phyloP scores from a whole-genome alignment of 352 stramenopile genomes.

The Globisporangium nodosum region DNA sequence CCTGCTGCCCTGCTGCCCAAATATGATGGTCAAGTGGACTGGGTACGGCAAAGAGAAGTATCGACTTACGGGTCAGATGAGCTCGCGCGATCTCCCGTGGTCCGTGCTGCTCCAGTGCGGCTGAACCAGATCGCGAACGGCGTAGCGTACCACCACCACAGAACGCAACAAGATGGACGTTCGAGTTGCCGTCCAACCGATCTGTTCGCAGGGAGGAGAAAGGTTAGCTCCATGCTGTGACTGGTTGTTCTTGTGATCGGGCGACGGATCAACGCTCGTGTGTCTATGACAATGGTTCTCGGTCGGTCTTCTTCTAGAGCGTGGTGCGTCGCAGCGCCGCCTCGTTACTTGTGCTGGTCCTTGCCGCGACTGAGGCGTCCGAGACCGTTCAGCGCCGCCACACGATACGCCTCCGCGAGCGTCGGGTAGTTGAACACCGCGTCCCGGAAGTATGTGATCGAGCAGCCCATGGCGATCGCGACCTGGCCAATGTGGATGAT shows the following conservation, averaged over 20 bases:
- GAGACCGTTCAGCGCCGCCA: conserved; percentile 82
- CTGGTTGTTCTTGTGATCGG: conserved; percentile 13
- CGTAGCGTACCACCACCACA: background rate
- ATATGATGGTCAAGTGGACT: conserved; percentile 23
- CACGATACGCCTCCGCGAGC: conserved; percentile 87
- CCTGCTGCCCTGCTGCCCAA: conserved; percentile 23
- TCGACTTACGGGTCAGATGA: conserved; percentile 16
- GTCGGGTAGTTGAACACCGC: conserved; percentile 92
- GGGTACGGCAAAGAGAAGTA: conserved; percentile 16
- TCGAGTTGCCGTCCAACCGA: background rate
- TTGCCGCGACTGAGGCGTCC: conserved; percentile 79
- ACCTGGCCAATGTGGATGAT: conserved; percentile 93
- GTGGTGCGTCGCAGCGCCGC: background rate
- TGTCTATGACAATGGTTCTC: background rate
- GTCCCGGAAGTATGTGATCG: conserved; percentile 86
- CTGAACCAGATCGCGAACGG: background rate
- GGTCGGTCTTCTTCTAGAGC: background rate
- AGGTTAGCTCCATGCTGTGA: too few species aligned
- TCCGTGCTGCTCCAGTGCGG: conserved; percentile 15
- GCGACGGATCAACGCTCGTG: conserved; percentile 12
- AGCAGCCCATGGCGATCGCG: conserved; percentile 72
- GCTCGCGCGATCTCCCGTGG: conserved; percentile 12
- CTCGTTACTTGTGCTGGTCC: conserved; percentile 48
- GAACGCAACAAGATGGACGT: too few species aligned
- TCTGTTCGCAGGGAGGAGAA: too few species aligned